These are phyloP conservation scores for Sugiyamaella pinicola DNA, from an alignment of 1,139 yeast genomes.

Conservation along the genomic window DNA sequence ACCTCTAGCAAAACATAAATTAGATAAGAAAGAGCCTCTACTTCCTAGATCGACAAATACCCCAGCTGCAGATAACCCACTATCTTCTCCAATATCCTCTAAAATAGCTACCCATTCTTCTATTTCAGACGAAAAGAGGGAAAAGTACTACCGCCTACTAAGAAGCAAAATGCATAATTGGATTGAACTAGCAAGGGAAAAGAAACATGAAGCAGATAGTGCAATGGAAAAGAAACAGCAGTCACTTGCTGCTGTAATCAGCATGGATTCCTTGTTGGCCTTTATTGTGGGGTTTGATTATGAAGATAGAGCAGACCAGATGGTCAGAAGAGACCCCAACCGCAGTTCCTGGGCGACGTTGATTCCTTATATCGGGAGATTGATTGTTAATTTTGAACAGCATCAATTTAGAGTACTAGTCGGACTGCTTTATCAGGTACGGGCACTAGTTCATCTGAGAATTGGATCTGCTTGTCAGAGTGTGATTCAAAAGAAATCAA, in stretches of 20 bases:
- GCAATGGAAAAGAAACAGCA: conserved; percentile 33
- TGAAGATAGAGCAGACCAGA: conserved; percentile 43
- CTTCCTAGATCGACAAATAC: background rate
- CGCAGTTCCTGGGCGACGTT: conserved; percentile 44
- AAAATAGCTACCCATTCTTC: conserved; percentile 11
- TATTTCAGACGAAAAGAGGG: conserved; percentile 31
- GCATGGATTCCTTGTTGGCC: conserved; percentile 44
- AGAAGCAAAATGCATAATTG: conserved; percentile 38
- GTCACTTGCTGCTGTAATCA: conserved; percentile 38
- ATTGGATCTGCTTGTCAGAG: conserved; percentile 32
- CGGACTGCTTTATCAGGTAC: conserved; percentile 42
- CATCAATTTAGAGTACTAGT: conserved; percentile 30
- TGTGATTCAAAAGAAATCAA: conserved; percentile 20
- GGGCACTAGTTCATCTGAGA: conserved; percentile 43
- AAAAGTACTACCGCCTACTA: conserved; percentile 32
- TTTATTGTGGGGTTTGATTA: conserved; percentile 47
- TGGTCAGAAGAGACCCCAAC: conserved; percentile 33
- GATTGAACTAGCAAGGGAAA: conserved; percentile 40
- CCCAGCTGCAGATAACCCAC: background rate
- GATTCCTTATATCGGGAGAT: conserved; percentile 40
- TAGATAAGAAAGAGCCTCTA: background rate
- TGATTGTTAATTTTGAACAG: conserved; percentile 35
- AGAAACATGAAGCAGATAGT: conserved; percentile 43
- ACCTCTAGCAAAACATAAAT: background rate
- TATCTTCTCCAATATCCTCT: conserved; percentile 8